phyloP scores from a whole-genome alignment of 176 grass and related monocot species.

The Triticum aestivum region IWGSC_CS_RefSeq_v2.1 NC_057806.1:399489153-399489652 shows the following conservation, averaged over 20 bases:
- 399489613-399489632: constrained; percentile 90
- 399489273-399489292: neutral
- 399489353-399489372: constrained; percentile 19
- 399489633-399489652: constrained; percentile 80
- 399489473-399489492: constrained; percentile 63
- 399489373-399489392: constrained; percentile 36
- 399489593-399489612: constrained; percentile 66
- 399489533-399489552: constrained; percentile 86
- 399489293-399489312: neutral
- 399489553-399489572: constrained; percentile 77
- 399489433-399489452: constrained; percentile 86
- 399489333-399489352: neutral
- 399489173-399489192: constrained; percentile 33
- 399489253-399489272: neutral
- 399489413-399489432: constrained; percentile 91
- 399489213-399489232: neutral
- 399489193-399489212: constrained; percentile 29
- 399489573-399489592: constrained; percentile 62
- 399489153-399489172: neutral
- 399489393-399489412: constrained; percentile 69
- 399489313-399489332: neutral
- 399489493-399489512: constrained; percentile 68
- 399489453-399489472: constrained; percentile 87
- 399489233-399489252: constrained; percentile 10
- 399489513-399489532: constrained; percentile 74